phyloP scores from a whole-genome alignment of 805 yeast genomes.

The Pichia deserticola region DNA sequence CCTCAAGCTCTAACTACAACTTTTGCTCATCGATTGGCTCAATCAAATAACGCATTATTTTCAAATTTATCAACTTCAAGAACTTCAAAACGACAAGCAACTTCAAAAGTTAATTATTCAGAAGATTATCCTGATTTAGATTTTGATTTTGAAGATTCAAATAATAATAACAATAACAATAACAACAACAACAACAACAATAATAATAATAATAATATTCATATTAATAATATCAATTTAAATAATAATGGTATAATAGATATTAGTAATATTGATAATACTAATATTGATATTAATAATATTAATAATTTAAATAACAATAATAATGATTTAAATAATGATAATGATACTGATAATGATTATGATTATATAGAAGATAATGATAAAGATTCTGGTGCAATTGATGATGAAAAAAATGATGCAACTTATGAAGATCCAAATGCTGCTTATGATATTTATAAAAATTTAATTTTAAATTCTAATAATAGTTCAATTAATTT shows the following conservation, averaged over 20 bases:
- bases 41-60: conserved; percentile 65
- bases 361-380: conserved; percentile 36
- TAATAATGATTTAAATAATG: conserved; percentile 35
- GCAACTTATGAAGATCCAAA: conserved; percentile 59
- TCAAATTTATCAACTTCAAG: conserved; percentile 71
- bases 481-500: conserved; percentile 15
- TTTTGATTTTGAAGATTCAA: conserved; percentile 34
- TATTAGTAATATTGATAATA: not conserved
- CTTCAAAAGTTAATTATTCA: conserved; percentile 66
- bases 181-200: not conserved
- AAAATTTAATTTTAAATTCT: conserved; percentile 8
- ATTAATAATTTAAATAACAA: not conserved
- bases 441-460: conserved; percentile 29
- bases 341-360: conserved; percentile 24
- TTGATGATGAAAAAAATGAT: conserved; percentile 54
- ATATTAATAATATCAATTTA: not conserved
- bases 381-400: conserved; percentile 45
- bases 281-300: not conserved
- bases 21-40: conserved; percentile 61
- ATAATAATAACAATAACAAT: not conserved
- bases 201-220: not conserved
- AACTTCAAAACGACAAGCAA: conserved; percentile 62
- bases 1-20: conserved; percentile 84
- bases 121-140: conserved; percentile 65
- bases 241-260: not conserved